Evolutionary conservation across 768 basidiomycete genomes (phyloP), one percentile per base, ranked within the genome.

Genomic region (Neoboletus magnificus): DNA sequence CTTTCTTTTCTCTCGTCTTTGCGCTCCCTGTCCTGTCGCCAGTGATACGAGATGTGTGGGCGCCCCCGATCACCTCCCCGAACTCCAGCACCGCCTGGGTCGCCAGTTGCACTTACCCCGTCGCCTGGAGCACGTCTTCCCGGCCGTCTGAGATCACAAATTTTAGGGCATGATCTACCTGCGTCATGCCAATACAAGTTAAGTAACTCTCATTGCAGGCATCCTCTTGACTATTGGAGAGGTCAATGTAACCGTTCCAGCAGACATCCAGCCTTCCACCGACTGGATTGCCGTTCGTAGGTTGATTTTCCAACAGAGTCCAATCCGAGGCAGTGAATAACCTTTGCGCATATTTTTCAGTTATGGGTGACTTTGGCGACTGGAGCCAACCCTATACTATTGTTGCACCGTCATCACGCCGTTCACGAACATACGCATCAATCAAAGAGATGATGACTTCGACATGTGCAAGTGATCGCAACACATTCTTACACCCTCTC

Each of bases 341-440:
- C 47, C 33, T n/a, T n/a, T 48, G 27, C 41, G 33, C 20, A 0
- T 36, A 18, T 32, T 27, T 47, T 32, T 5, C 49, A 82, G 81
- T 83, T 43, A 75, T 82, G 50, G 81, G 81, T 8, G 81, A 83
- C 60, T 82, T 80, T 48, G 81, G 81, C 32, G 78, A 82, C 61
- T 76, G 69, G 49, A 76, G 81, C 29, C 67, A 66, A 8, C 16
- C 50, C 42, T 84, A 84, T 61, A 73, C 72, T 13, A 83, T 84
- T 54, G 5, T 40, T 16, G 52, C 57, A 22, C 5, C 51, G 22
- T 53, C 61, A 6, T 55, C 54, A 70, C 65, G 57, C 65, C 23
- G 39, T 6, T 37, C 51, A 62, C 42, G 54, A 44, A 27, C 8
- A 10, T 45, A 25, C 46, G 32, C 40, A n/a, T n/a, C 49, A 50